Conservation (phyloP, 139 green algal species). For the Closterium sp. region DNA sequence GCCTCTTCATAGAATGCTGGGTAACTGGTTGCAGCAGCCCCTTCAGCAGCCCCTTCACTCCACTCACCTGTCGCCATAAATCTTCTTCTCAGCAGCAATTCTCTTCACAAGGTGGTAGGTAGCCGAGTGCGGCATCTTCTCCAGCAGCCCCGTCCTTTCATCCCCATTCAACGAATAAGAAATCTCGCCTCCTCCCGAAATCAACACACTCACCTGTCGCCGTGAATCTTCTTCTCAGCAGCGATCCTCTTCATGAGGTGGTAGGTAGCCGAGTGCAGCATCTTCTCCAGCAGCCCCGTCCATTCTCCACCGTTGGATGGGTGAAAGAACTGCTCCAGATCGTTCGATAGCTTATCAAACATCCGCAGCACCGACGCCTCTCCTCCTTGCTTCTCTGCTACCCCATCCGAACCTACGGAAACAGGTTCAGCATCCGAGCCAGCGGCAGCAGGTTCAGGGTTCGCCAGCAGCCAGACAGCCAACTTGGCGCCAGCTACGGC, state of each 20-base stretch:
- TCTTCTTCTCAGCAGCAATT: too few species aligned
- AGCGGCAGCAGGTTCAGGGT: background rate
- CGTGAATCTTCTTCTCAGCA: background rate
- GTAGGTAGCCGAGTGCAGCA: constrained; percentile 25
- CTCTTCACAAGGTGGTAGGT: too few species aligned
- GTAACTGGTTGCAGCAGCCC: too few species aligned
- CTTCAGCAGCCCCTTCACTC: too few species aligned
- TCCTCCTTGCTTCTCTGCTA: background rate
- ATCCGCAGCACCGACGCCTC: background rate
- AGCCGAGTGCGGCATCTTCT: too few species aligned
- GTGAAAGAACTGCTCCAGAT: constrained; percentile 71
- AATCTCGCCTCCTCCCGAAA: background rate
- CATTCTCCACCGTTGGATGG: constrained; percentile 75
- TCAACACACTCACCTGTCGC: background rate
- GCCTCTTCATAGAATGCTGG: too few species aligned
- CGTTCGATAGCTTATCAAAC: constrained; percentile 32
- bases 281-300: constrained; percentile 17
- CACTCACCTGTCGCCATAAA: too few species aligned
- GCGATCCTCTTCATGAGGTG: constrained; percentile 64
- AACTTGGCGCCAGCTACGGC: background rate
- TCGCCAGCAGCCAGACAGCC: background rate
- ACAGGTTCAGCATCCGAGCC: background rate
- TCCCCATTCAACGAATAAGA: too few species aligned
- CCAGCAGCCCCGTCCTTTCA: too few species aligned
- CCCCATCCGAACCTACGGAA: background rate